phyloP scores from a whole-genome alignment of 495 filamentous ascomycete genomes.

The Oidiodendron maius region DNA sequence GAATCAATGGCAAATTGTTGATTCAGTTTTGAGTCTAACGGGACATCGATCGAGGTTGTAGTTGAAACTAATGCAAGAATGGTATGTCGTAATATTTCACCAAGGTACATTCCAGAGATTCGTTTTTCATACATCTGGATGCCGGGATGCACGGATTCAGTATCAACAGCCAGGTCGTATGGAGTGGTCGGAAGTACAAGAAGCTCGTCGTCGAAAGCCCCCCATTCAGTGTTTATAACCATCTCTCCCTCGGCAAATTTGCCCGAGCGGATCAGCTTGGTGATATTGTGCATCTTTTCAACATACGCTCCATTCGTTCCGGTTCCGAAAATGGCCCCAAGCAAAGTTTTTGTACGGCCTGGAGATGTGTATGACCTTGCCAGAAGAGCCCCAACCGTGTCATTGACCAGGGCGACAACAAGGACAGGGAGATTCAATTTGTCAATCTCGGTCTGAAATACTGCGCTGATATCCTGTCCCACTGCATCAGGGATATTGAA shows the following conservation, averaged over 20 bases:
- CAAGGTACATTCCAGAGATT: conserved; percentile 95
- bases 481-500: conserved; percentile 91
- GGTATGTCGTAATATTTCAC: conserved; percentile 81
- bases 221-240: conserved; percentile 99
- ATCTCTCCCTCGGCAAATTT: conserved; percentile 84
- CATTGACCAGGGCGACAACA: conserved; percentile 92
- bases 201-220: conserved; percentile 92
- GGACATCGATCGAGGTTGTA: conserved; percentile 59
- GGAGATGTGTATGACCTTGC: conserved; percentile 91
- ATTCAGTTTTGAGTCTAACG: conserved; percentile 58
- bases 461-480: conserved; percentile 87
- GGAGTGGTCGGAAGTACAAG: conserved; percentile 80
- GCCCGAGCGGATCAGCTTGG: conserved; percentile 62
- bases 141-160: conserved; percentile 80
- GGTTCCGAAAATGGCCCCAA: conserved; percentile 92
- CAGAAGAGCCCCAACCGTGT: conserved; percentile 97
- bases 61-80: conserved; percentile 62
- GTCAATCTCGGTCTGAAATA: conserved; percentile 88
- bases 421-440: conserved; percentile 78
- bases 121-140: conserved; percentile 99
- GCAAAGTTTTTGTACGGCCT: conserved; percentile 75
- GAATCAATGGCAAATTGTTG: conserved; percentile 87
- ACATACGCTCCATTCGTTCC: conserved; percentile 95
- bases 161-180: conserved; percentile 77
- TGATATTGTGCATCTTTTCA: conserved; percentile 63